Base-by-base conservation (phyloP, 495 filamentous ascomycete genomes). In the Daldinia bambusicola region DNA sequence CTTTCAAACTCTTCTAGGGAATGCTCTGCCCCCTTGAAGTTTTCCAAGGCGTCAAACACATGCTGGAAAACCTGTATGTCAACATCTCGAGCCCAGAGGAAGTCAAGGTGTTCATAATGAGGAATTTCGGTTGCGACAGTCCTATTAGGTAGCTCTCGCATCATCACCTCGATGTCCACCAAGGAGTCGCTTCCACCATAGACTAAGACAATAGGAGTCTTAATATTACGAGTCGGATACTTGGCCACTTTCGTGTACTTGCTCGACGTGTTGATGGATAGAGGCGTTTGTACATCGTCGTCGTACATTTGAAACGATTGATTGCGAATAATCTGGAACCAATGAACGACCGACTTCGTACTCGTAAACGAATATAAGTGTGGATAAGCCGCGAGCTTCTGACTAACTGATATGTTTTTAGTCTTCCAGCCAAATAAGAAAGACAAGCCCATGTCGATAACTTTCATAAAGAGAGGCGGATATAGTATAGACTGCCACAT, bases 311-410 rank as follows among this genome's bases (percentile, higher is more conserved):
- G 95, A 77, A 99, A 99, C 34, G 86, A 91, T 69, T 92, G 90
- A 74, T 94, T 97, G 51, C 95, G 90, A 69, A 99, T 98, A 73
- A 99, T 97, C 75, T 99, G 95, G 80, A 99, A 99, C 95, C 95
- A 99, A 74, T 99, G 95, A 0, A 99, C 95, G 8, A 97, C 92
- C 13, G 89, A 92, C 76, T 99, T 99, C 63, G 93, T 97, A 75
- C 92, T 95, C 0, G 95, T 97, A 77, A 93, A 98, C 2, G 94
- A 97, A 77, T 96, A 99, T 1, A 99, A 82, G 78, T 99, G 96
- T 30, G 95, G 89, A 74, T 99, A 99, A n/a, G 93, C 94, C 30
- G 95, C 95, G 6, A 98, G 88, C 78, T 99, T 99, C 80, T 99
- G 95, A 51, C 89, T 89, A 14, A 87, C 83, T 32, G 88, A 89